phyloP scores from a whole-genome alignment of 306 rosid species.

The Dicorynia guianensis region DNA sequence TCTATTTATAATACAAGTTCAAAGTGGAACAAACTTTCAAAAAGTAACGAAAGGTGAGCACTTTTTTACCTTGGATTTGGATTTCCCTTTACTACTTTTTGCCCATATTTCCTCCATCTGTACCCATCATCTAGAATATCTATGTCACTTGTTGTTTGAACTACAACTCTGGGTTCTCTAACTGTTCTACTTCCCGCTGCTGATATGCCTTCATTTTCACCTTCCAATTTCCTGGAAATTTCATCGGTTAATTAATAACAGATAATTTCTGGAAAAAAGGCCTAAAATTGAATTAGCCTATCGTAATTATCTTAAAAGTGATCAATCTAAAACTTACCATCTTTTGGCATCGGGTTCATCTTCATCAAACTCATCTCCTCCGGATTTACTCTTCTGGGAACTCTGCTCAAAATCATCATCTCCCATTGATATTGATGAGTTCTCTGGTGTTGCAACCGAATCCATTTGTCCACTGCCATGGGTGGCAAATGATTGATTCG shows the following conservation, averaged over 20 bases:
- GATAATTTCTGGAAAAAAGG: not conserved
- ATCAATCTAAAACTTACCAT: constrained; percentile 56
- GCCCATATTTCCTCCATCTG: constrained; percentile 96
- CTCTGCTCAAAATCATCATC: constrained; percentile 86
- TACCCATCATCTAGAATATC: constrained; percentile 92
- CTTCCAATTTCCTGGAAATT: constrained; percentile 68
- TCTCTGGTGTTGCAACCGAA: constrained; percentile 78
- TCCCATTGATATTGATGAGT: constrained; percentile 77
- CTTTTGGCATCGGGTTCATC: constrained; percentile 85
- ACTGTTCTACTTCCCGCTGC: constrained; percentile 83
- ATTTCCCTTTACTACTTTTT: constrained; percentile 96
- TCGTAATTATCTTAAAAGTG: too few relatives aligned
- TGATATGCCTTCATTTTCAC: constrained; percentile 79
- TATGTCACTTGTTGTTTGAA: constrained; percentile 94
- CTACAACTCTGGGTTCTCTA: constrained; percentile 96
- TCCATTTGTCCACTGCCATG: constrained; percentile 72
- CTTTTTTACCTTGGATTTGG: constrained; percentile 88
- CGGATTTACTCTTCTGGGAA: constrained; percentile 82
- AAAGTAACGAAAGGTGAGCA: constrained; percentile 2
- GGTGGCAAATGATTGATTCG: constrained; percentile 64
- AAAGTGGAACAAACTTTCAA: constrained; percentile 36
- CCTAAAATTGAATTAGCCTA: not conserved
- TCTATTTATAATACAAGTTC: constrained; percentile 4
- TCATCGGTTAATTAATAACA: constrained; percentile 8
- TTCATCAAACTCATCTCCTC: constrained; percentile 69